A percentile compares a stretch with the other conserved stretches of the same genome.
Evolutionary conservation across 2,329 filamentous ascomycete genomes (phyloP).

Genomic region (Aspergillus awamori): DNA sequence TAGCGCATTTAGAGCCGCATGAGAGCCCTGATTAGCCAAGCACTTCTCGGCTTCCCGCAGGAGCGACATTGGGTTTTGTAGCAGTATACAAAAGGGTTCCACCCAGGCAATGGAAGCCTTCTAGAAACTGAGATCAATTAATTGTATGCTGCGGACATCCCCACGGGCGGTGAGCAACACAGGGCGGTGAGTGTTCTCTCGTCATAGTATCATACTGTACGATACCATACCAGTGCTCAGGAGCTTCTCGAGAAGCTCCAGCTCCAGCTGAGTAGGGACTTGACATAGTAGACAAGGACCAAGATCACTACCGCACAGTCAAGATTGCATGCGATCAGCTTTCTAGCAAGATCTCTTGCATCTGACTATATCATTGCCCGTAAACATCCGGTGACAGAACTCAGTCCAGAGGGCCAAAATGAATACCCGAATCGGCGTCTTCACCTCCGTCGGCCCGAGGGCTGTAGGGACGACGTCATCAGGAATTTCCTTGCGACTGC

Average conservation of each 20-base stretch:
- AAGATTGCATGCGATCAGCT: neutral
- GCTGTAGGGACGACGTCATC: conserved; percentile 26
- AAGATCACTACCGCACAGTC: neutral
- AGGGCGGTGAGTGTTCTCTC: neutral
- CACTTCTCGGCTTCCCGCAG: conserved; percentile 49
- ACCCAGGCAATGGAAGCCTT: neutral
- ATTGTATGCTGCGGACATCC: neutral
- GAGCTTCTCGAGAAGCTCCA: neutral
- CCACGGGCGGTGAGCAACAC: neutral
- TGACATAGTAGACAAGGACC: neutral
- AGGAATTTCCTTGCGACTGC: conserved; percentile 12
- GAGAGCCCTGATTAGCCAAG: conserved; percentile 43
- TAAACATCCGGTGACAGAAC: neutral
- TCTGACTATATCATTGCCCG: neutral
- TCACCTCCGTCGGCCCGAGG: conserved; percentile 26
- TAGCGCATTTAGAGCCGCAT: conserved; percentile 44
- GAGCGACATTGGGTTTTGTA: conserved; percentile 45
- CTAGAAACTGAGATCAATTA: neutral
- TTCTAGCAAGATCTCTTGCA: neutral
- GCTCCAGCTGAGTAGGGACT: neutral
- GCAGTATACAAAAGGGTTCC: neutral
- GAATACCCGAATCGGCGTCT: conserved; percentile 9
- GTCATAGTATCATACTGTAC: neutral
- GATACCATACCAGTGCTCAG: neutral
- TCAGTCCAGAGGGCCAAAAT: neutral